Evolutionary conservation across 257 asterid species (phyloP).

Genomic region (Asclepias syriaca): DNA sequence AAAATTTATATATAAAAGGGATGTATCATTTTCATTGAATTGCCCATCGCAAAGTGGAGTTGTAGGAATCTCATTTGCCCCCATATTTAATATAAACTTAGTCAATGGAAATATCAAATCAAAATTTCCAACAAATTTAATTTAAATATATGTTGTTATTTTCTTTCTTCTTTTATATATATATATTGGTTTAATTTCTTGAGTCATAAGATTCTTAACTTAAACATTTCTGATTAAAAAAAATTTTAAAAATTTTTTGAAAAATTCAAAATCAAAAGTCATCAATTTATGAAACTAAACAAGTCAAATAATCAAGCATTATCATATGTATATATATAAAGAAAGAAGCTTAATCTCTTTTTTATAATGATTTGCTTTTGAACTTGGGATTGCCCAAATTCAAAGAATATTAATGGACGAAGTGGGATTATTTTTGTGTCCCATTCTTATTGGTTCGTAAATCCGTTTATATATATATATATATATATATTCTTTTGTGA

Average conservation of each 20-base stretch:
- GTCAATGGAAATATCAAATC: neutral
- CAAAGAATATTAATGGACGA: neutral
- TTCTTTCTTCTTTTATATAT: neutral
- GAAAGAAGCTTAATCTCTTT: too few relatives aligned
- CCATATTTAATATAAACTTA: neutral
- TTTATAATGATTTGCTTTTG: neutral
- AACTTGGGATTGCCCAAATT: neutral
- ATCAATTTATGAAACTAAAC: too few relatives aligned
- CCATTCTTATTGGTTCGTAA: neutral
- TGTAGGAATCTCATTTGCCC: conserved; percentile 3
- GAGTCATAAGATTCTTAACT: too few relatives aligned
- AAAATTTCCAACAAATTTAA: neutral
- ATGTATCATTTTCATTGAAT: neutral
- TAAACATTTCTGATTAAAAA: too few relatives aligned
- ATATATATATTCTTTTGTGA: neutral
- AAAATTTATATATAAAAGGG: too few relatives aligned
- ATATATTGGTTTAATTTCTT: too few relatives aligned
- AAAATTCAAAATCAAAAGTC: too few relatives aligned
- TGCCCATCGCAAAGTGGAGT: neutral
- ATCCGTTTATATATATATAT: neutral
- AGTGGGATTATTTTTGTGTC: neutral
- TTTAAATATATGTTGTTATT: neutral
- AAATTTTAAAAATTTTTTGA: too few relatives aligned
- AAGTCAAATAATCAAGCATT: too few relatives aligned
- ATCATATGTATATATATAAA: too few relatives aligned